Evolutionary conservation across 164 flowering plant species (phyloP), one percentile per base, ranked within the genome.

Genomic region (Taxillus chinensis): DNA sequence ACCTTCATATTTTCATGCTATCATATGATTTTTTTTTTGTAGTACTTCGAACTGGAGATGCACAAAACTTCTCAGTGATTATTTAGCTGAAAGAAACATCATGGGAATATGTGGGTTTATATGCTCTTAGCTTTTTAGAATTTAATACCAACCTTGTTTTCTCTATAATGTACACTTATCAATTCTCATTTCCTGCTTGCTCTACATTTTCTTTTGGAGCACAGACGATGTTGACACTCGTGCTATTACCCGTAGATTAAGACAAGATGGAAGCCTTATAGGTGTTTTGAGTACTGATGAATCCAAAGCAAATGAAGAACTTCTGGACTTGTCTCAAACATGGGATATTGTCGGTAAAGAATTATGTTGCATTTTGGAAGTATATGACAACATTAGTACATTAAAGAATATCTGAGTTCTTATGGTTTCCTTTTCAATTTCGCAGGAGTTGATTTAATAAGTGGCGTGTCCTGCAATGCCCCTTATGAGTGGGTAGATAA

Each of bases 211-310:
- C n/a, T 63, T 41, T 38, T 65, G 3, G 72, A 66, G n/a, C 65
- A 67, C 73, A 89, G 96, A 87, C 80, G 96, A 87, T 75, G 91
- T 89, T 65, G 96, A 89, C 65, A 89, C 96, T n/a, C 89, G 93
- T 62, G 96, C 91, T 60, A 85, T 89, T 46, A 89, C 96, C 43
- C 89, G 93, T 60, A 77, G 96, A 76, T 72, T 89, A 65, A 78
- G 96, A 67, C 71, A 87, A 74, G 90, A 87, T 63, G 96, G 93
- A 68, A 89, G 93, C 65, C 88, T 87, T 39, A 80, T 77, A 64
- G 96, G 96, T 70, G 89, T 85, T 43, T 69, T 89, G 62, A 89
- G 88, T 77, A 89, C 96, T 6, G 93, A 86, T 74, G 63, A 75
- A 46, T 69, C 82, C 27, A 82, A 79, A 75, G 70, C 86, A 11